Evolutionary conservation across 352 stramenopile species (phyloP).

Genomic region (Phytophthora agathidicida): DNA sequence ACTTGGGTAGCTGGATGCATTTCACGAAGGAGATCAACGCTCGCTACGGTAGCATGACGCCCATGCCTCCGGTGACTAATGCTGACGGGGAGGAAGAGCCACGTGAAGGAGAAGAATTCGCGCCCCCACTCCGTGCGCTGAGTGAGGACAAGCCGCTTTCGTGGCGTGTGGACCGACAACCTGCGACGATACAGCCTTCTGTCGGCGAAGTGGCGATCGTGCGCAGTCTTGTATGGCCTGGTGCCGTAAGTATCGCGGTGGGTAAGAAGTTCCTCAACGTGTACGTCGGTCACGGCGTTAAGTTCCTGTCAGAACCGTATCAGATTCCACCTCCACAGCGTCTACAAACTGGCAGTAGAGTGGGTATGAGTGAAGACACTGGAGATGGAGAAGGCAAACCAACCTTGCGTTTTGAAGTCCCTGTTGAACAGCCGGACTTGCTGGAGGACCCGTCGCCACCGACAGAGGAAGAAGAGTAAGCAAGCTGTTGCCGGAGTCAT

Average conservation of each 20-base stretch:
- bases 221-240: conserved; percentile 85
- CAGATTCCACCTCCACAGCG: conserved; percentile 57
- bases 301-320: conserved; percentile 67
- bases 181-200: conserved; percentile 64
- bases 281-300: conserved; percentile 89
- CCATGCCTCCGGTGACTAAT: conserved; percentile 75
- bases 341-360: conserved; percentile 57
- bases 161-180: conserved; percentile 81
- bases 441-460: conserved; percentile 79
- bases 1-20: conserved; percentile 86
- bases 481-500: neutral
- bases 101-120: conserved; percentile 73
- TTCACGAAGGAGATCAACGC: conserved; percentile 90
- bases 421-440: conserved; percentile 75
- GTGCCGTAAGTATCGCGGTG: conserved; percentile 83
- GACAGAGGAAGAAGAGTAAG: conserved; percentile 56
- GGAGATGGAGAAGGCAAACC: conserved; percentile 43
- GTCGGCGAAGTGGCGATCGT: conserved; percentile 71
- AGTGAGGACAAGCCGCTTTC: conserved; percentile 68
- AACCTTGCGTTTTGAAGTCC: conserved; percentile 57
- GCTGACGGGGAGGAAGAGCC: conserved; percentile 74
- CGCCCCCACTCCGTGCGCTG: conserved; percentile 55
- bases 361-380: conserved; percentile 42
- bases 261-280: conserved; percentile 91
- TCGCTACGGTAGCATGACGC: conserved; percentile 72